Conservation (phyloP, 1,284 basidiomycete species). For the Sanghuangporus baumii region DNA sequence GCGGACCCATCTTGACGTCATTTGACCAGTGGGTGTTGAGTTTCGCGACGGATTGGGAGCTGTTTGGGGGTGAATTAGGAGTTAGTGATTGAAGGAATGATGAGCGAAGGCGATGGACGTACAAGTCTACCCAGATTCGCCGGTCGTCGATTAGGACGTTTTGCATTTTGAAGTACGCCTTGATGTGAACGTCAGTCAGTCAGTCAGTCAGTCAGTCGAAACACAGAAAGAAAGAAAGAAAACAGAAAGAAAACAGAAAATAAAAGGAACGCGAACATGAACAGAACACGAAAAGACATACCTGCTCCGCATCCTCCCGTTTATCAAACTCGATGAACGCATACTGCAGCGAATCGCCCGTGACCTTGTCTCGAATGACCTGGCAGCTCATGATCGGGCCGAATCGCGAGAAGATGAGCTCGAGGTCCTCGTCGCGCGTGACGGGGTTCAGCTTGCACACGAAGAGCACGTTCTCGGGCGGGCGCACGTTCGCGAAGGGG, state of each 20-base stretch:
- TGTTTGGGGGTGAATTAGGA: conserved; percentile 26
- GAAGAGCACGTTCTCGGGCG: conserved; percentile 97
- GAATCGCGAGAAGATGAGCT: conserved; percentile 96
- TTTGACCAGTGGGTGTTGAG: conserved; percentile 73
- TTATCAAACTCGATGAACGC: conserved; percentile 99
- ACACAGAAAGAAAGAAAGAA: not conserved
- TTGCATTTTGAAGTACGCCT: conserved; percentile 99
- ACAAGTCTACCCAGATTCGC: conserved; percentile 98
- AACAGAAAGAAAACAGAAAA: conserved; percentile 22
- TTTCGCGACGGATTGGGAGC: conserved; percentile 86
- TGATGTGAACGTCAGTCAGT: not conserved
- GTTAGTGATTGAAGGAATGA: not conserved
- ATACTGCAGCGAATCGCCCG: conserved; percentile 95
- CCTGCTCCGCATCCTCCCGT: conserved; percentile 88
- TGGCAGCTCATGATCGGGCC: conserved; percentile 96
- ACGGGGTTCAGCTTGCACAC: conserved; percentile 98
- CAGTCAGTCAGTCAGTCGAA: not conserved
- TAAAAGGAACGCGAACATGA: not conserved
- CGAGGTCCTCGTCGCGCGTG: conserved; percentile 92
- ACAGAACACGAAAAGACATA: conserved; percentile 25
- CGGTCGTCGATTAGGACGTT: conserved; percentile 98
- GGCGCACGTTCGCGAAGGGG: conserved; percentile 95
- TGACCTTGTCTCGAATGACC: conserved; percentile 92
- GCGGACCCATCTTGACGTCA: conserved; percentile 51
- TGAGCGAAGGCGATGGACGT: conserved; percentile 25